phyloP scores from a whole-genome alignment of 305 asterid genomes.

The Fraxinus baroniana region DNA sequence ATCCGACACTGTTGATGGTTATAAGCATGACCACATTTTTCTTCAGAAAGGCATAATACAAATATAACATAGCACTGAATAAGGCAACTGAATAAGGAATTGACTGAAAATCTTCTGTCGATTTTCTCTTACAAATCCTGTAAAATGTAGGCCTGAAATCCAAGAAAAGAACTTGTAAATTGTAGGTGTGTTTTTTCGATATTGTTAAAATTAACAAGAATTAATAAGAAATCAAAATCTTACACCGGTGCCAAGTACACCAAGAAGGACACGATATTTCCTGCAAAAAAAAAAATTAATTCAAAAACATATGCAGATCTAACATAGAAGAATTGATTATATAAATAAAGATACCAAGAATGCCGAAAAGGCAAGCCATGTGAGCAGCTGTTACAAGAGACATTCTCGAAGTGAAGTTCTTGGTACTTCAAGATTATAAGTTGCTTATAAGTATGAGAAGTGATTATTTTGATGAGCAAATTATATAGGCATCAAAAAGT shows the following conservation, averaged over 20 bases:
- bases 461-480: constrained; percentile 1
- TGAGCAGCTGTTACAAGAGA: constrained; percentile 21
- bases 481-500: constrained; percentile 30
- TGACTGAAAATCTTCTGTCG: constrained; percentile 66
- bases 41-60: constrained; percentile 66
- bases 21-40: constrained; percentile 36
- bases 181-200: neutral
- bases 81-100: constrained; percentile 69
- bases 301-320: neutral
- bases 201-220: neutral
- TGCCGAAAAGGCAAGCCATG: constrained; percentile 53
- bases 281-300: constrained; percentile 27
- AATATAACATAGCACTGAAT: constrained; percentile 67
- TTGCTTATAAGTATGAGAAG: neutral
- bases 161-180: neutral
- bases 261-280: constrained; percentile 75
- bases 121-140: constrained; percentile 56
- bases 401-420: constrained; percentile 49
- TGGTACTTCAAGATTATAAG: constrained; percentile 26
- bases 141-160: constrained; percentile 59
- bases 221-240: neutral
- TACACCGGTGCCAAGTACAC: constrained; percentile 77
- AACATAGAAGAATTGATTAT: neutral
- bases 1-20: constrained; percentile 58
- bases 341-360: constrained; percentile 52